Percentiles rank a stretch among this genome's conserved stretches.
phyloP scores from a whole-genome alignment of 768 basidiomycete species.

The Botryobasidium botryosum region DNA sequence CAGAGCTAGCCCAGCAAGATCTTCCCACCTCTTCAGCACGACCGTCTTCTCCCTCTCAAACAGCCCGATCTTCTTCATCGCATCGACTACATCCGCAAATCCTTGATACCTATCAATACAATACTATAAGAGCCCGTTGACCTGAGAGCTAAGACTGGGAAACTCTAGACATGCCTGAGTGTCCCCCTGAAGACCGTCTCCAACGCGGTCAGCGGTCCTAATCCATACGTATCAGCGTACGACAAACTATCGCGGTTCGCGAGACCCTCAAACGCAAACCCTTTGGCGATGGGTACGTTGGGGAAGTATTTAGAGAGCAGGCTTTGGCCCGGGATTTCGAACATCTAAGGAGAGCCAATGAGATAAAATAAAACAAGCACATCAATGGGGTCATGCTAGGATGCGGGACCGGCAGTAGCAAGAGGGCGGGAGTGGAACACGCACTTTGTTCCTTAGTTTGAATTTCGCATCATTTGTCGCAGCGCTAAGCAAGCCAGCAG shows the following conservation, averaged over 20 bases:
- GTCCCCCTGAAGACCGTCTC: slow-evolving; percentile 72
- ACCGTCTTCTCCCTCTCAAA: slow-evolving; percentile 30
- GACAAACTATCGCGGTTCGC: slow-evolving; percentile 70
- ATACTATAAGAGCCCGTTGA: background rate
- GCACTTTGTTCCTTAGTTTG: slow-evolving; percentile 39
- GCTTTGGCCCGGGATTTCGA: slow-evolving; percentile 32
- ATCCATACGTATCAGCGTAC: slow-evolving; percentile 49
- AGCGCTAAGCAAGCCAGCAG: slow-evolving; percentile 69
- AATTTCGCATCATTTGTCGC: slow-evolving; percentile 58
- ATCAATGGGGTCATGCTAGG: too few species aligned
- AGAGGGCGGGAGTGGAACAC: slow-evolving; percentile 13
- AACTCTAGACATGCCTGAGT: slow-evolving; percentile 33
- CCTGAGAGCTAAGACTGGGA: background rate
- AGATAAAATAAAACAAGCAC: background rate
- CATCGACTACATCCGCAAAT: slow-evolving; percentile 54
- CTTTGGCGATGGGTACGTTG: slow-evolving; percentile 44
- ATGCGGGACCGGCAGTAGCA: too few species aligned
- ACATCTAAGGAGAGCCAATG: slow-evolving; percentile 21
- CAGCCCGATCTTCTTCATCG: slow-evolving; percentile 54
- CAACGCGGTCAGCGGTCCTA: slow-evolving; percentile 28
- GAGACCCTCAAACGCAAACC: slow-evolving; percentile 60
- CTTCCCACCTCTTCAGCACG: slow-evolving; percentile 23
- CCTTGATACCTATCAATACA: slow-evolving; percentile 55
- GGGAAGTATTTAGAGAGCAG: slow-evolving; percentile 45
- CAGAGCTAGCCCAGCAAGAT: slow-evolving; percentile 24